Conservation (phyloP, 257 asterid species). For the Solanum ossicruentum region DNA sequence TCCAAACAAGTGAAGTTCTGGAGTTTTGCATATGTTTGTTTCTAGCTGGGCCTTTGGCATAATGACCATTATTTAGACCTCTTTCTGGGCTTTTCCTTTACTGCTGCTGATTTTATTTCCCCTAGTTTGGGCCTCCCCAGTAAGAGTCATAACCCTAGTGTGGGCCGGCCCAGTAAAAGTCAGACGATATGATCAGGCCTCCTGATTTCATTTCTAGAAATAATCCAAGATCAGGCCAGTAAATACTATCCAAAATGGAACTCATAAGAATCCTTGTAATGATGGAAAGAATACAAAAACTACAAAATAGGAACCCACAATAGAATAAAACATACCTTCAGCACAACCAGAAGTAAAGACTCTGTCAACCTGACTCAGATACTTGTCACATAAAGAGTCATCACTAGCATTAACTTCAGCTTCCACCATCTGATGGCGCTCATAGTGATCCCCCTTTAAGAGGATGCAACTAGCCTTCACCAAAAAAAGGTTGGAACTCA, state of each 20-base stretch:
- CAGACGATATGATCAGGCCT: background rate
- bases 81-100: too few relatives aligned
- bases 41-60: background rate
- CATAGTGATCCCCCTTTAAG: conserved; percentile 46
- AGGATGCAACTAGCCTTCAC: conserved; percentile 69
- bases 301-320: background rate
- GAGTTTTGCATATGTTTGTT: background rate
- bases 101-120: too few relatives aligned
- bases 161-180: background rate
- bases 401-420: conserved; percentile 39
- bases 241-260: background rate
- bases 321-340: conserved; percentile 34
- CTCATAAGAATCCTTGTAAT: background rate
- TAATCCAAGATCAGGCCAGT: background rate
- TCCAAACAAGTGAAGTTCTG: background rate
- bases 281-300: background rate
- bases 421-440: conserved; percentile 29
- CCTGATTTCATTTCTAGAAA: background rate
- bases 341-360: conserved; percentile 47
- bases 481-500: conserved; percentile 14
- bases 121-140: too few relatives aligned
- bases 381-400: conserved; percentile 38
- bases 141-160: too few relatives aligned
- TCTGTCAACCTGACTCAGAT: conserved; percentile 42
- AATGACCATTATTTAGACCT: too few relatives aligned